Evolutionary conservation across 2,329 filamentous ascomycete species (phyloP).

Genomic region (Chaetomium sp.): DNA sequence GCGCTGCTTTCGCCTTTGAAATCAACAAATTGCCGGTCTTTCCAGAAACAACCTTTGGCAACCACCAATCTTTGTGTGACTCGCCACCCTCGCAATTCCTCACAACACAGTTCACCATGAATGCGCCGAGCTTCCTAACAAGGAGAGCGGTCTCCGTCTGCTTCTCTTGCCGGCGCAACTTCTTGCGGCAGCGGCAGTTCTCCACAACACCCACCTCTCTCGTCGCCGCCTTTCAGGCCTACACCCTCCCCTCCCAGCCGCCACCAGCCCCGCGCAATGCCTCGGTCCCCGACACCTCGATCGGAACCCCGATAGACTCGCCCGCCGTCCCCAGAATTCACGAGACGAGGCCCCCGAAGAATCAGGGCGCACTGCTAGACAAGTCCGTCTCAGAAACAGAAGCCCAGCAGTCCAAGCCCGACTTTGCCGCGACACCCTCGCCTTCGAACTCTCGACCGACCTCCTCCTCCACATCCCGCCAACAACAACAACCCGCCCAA

Average conservation of each 20-base stretch:
- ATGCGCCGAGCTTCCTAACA: slow-evolving; percentile 41
- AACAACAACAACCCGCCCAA: slow-evolving; percentile 25
- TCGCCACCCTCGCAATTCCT: not conserved
- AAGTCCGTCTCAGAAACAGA: slow-evolving; percentile 60
- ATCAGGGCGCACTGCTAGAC: slow-evolving; percentile 16
- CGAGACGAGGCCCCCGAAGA: slow-evolving; percentile 52
- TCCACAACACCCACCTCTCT: slow-evolving; percentile 39
- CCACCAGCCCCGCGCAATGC: slow-evolving; percentile 47
- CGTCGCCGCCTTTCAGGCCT: slow-evolving; percentile 53
- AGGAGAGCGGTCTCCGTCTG: slow-evolving; percentile 44
- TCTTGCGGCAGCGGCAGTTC: slow-evolving; percentile 47
- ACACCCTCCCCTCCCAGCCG: slow-evolving; percentile 50
- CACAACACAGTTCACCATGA: slow-evolving; percentile 45
- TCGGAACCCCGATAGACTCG: slow-evolving; percentile 45
- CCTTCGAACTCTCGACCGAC: slow-evolving; percentile 25
- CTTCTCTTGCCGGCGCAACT: slow-evolving; percentile 46
- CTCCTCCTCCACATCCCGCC: slow-evolving; percentile 37
- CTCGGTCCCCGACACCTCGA: slow-evolving; percentile 51
- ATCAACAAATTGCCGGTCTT: slow-evolving; percentile 17
- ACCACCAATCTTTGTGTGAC: not conserved
- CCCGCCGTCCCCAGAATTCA: slow-evolving; percentile 52
- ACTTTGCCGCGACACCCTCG: slow-evolving; percentile 31
- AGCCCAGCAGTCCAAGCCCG: slow-evolving; percentile 65
- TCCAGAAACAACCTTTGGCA: not conserved
- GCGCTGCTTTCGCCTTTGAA: slow-evolving; percentile 16